These are phyloP conservation scores for Fusarium fracticaudum DNA, from an alignment of 2,329 filamentous ascomycete genomes.

Conservation along the genomic window DNA sequence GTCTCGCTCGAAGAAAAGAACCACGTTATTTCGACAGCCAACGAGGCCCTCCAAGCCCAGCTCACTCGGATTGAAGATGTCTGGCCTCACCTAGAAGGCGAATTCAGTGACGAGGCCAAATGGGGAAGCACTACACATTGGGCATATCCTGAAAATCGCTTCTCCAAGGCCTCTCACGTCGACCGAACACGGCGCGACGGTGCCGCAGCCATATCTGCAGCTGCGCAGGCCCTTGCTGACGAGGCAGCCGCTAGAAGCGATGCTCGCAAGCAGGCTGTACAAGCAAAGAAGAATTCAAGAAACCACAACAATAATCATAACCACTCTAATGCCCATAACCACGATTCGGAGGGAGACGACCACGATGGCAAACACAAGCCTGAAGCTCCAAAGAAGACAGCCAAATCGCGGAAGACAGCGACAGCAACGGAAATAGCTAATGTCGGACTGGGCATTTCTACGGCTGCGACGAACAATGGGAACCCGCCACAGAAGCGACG, in stretches of 20 bases:
- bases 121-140: conserved; percentile 92
- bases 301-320: conserved; percentile 53
- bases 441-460: conserved; percentile 73
- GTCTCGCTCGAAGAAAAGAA: conserved; percentile 97
- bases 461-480: conserved; percentile 61
- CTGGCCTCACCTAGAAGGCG: conserved; percentile 84
- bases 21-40: conserved; percentile 92
- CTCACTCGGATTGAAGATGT: conserved; percentile 85
- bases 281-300: conserved; percentile 78
- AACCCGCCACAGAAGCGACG: conserved; percentile 76
- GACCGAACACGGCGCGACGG: conserved; percentile 83
- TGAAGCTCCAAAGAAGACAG: conserved; percentile 69
- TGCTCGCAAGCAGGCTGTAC: conserved; percentile 81
- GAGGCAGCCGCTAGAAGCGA: conserved; percentile 88
- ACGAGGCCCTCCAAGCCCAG: conserved; percentile 87
- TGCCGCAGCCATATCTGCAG: conserved; percentile 79
- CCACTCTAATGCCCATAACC: conserved; percentile 27
- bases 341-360: conserved; percentile 86
- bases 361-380: conserved; percentile 60
- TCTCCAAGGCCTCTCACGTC: conserved; percentile 69
- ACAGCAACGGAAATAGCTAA: conserved; percentile 53
- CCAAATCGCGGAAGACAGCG: conserved; percentile 71
- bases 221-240: conserved; percentile 79
- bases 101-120: conserved; percentile 95
- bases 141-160: conserved; percentile 91